A percentile compares a stretch with the other conserved stretches of the same genome.
These are phyloP conservation scores for Diaporthe longicolla DNA, from an alignment of 2,329 filamentous ascomycete species.

Conservation along the genomic window DNA sequence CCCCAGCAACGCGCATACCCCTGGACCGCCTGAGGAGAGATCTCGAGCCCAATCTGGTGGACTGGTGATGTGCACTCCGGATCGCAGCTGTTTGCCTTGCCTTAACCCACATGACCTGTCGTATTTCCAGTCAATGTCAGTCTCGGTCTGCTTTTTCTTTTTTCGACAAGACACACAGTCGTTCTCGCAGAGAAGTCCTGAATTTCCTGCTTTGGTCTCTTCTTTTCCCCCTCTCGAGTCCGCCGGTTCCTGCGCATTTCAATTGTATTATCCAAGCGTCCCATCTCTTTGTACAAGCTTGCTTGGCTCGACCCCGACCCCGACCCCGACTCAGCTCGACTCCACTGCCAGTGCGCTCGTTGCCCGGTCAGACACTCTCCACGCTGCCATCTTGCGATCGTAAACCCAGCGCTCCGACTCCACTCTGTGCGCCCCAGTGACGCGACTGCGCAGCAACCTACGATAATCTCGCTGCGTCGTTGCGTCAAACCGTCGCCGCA, in stretches of 20 bases:
- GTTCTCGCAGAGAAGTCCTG: slow-evolving; percentile 9
- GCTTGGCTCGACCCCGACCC: slow-evolving; percentile 3
- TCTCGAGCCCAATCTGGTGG: slow-evolving; percentile 25
- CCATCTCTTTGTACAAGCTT: slow-evolving; percentile 2
- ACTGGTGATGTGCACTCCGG: slow-evolving; percentile 33
- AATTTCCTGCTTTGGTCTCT: background rate
- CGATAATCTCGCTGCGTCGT: slow-evolving; percentile 7
- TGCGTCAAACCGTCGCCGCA: background rate
- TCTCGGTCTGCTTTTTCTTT: background rate
- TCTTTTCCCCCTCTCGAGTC: background rate
- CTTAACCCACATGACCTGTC: slow-evolving; percentile 26
- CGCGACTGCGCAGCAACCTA: slow-evolving; percentile 26
- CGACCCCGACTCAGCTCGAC: slow-evolving; percentile 4
- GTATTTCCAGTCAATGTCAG: slow-evolving; percentile 18
- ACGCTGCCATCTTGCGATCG: slow-evolving; percentile 30
- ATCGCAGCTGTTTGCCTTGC: slow-evolving; percentile 29
- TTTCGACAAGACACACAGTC: slow-evolving; percentile 6
- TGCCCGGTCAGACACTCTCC: slow-evolving; percentile 33
- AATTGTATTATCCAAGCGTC: slow-evolving; percentile 15
- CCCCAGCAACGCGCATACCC: slow-evolving; percentile 22
- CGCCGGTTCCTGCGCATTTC: background rate
- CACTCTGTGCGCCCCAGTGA: slow-evolving; percentile 24
- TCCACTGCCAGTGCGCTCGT: slow-evolving; percentile 34
- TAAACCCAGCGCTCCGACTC: slow-evolving; percentile 32
- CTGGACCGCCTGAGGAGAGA: slow-evolving; percentile 16